These are phyloP conservation scores for Aureobasidium sp. DNA, from an alignment of 2,329 filamentous ascomycete genomes.

Conservation along the genomic window DNA sequence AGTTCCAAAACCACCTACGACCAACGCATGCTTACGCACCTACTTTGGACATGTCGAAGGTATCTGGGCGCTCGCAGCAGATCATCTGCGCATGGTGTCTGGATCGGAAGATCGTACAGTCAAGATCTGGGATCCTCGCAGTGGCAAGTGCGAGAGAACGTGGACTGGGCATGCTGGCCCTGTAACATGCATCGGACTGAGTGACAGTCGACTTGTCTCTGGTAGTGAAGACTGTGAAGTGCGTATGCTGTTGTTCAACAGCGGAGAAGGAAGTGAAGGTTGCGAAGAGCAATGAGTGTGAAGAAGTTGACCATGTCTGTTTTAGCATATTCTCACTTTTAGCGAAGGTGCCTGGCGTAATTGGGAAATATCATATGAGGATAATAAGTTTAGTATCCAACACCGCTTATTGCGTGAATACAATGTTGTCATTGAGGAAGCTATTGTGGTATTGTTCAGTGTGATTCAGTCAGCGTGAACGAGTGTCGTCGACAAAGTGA, in stretches of 20 bases:
- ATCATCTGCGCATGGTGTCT: constrained; percentile 79
- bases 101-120: constrained; percentile 92
- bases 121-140: constrained; percentile 90
- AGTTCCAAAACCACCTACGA: constrained; percentile 34
- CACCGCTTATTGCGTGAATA: background rate
- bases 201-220: constrained; percentile 81
- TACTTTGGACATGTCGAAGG: constrained; percentile 97
- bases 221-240: constrained; percentile 93
- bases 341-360: constrained; percentile 15
- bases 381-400: background rate
- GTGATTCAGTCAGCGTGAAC: background rate
- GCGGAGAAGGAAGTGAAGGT: constrained; percentile 1
- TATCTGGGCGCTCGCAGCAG: constrained; percentile 86
- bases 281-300: background rate
- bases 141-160: constrained; percentile 84
- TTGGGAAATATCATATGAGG: background rate
- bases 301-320: background rate
- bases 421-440: background rate
- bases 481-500: background rate
- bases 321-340: background rate
- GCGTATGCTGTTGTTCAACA: constrained; percentile 48
- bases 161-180: constrained; percentile 86
- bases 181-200: constrained; percentile 86
- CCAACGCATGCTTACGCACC: constrained; percentile 75
- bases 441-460: background rate